Percentiles rank a stretch among this genome's conserved stretches.
These are phyloP conservation scores for Colletotrichum nymphaeae DNA, from an alignment of 2,329 filamentous ascomycete genomes.

Conservation along the genomic window DNA sequence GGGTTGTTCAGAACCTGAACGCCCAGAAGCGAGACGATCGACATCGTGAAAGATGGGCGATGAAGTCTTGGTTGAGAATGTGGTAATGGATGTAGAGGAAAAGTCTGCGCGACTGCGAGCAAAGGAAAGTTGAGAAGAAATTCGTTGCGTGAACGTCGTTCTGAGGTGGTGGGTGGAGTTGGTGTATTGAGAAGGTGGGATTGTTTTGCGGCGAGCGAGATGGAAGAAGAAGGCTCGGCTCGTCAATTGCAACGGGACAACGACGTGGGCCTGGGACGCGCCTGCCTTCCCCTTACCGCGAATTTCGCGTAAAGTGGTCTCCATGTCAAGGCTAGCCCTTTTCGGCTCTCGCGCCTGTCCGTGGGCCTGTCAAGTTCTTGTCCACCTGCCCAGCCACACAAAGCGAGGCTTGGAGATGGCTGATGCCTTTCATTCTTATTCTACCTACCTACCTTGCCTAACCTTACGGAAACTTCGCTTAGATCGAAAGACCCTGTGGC, in stretches of 20 bases:
- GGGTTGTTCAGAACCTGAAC: conserved; percentile 98
- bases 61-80: conserved; percentile 8
- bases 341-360: neutral
- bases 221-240: conserved; percentile 20
- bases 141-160: neutral
- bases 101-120: conserved; percentile 5
- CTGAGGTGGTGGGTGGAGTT: conserved; percentile 2
- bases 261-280: conserved; percentile 34
- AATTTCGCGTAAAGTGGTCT: conserved; percentile 38
- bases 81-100: conserved; percentile 10
- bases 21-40: conserved; percentile 93
- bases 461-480: too few species aligned
- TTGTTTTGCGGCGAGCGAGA: conserved; percentile 25
- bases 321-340: conserved; percentile 2
- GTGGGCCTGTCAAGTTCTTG: neutral
- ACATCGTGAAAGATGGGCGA: conserved; percentile 69
- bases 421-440: too few species aligned
- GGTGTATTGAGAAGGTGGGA: conserved; percentile 15
- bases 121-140: neutral
- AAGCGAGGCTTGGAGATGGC: neutral
- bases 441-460: too few species aligned
- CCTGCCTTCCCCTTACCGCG: conserved; percentile 32
- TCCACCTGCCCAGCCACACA: neutral
- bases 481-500: too few species aligned
- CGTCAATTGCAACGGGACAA: conserved; percentile 34